Base-by-base conservation (phyloP, 2,329 filamentous ascomycete species). In the Cadophora malorum region DNA sequence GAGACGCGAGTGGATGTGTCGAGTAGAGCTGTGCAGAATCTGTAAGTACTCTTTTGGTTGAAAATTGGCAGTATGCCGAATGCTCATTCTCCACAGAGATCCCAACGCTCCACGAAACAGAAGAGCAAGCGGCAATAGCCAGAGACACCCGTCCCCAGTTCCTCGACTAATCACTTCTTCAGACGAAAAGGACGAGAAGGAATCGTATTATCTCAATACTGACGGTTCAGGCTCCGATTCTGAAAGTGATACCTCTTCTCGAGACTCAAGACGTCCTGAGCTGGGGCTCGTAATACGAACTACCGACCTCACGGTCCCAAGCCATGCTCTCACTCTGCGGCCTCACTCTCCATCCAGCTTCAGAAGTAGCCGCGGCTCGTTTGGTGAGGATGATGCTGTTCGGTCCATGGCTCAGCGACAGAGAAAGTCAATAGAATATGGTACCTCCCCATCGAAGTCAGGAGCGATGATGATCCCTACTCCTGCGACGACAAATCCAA, bases 251-350 rank as follows among this genome's bases (percentile, higher is more conserved):
- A 52, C 60, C 47, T 66, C 47, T 21, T 50, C 33, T 7, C 64
- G 41, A 41, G 65, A 45, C 8, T 70, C 67, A 9, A 70, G 64
- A 50, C 55, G 35, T 58, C 6, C 67, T 67, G 28, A 67, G 65
- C 50, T 38, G 66, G 23, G 67, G 3, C 55, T 67, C 14, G 70
- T 76, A 5, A 74, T 76, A 25, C 68, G 66, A 45, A 76, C 74
- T 14, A 71, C 47, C 45, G 74, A 76, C 21, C 64, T 76, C 25
- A 25, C 70, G 28, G 67, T 66, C 25, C 55, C 65, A 21, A 73
- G 64, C 21, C 67, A 69, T 65, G 69, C 71, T 8, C 64, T 74
- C 25, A 67, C 69, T 63, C 49, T 73, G 12, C 66, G 28, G 8
- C 70, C 71, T 23, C 62, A 67, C 21, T 70, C 72, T 0, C 68